phyloP scores from a whole-genome alignment of 257 asterid species.

The Leptodermis oblonga region DNA sequence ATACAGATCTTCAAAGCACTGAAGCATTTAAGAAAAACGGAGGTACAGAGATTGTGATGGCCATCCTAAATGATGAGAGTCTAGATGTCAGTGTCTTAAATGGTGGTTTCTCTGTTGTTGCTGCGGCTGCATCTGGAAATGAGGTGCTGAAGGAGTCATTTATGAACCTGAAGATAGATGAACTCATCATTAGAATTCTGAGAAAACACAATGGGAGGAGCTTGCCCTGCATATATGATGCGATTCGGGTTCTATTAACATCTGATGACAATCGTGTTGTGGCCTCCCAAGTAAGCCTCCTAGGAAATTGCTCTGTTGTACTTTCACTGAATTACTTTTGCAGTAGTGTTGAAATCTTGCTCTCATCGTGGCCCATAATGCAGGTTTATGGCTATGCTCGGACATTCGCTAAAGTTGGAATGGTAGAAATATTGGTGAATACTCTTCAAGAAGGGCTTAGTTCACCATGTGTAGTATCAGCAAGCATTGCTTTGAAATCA shows the following conservation, averaged over 20 bases:
- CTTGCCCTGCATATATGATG: constrained; percentile 68
- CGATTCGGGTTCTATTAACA: constrained; percentile 67
- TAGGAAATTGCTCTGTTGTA: constrained; percentile 2
- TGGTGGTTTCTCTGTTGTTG: constrained; percentile 66
- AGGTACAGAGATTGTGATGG: constrained; percentile 63
- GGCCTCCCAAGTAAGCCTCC: constrained; percentile 79
- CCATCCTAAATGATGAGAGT: constrained; percentile 43
- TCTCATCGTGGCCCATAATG: neutral
- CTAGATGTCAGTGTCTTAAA: constrained; percentile 52
- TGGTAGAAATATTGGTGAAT: constrained; percentile 66
- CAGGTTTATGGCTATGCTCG: constrained; percentile 96
- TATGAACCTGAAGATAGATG: constrained; percentile 79
- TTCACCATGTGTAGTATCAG: constrained; percentile 62
- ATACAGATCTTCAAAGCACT: constrained; percentile 78
- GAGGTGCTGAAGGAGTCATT: constrained; percentile 85
- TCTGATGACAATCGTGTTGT: constrained; percentile 85
- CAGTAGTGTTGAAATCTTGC: neutral
- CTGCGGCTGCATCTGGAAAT: constrained; percentile 89
- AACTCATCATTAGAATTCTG: constrained; percentile 54
- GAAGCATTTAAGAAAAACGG: constrained; percentile 59
- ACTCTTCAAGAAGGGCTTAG: constrained; percentile 68
- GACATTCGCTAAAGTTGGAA: constrained; percentile 70
- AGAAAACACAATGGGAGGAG: constrained; percentile 49
- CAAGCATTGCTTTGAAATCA: constrained; percentile 75
- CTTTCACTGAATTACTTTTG: neutral